Conservation (phyloP, 352 stramenopile genomes). For the Phytophthora pisi region DNA sequence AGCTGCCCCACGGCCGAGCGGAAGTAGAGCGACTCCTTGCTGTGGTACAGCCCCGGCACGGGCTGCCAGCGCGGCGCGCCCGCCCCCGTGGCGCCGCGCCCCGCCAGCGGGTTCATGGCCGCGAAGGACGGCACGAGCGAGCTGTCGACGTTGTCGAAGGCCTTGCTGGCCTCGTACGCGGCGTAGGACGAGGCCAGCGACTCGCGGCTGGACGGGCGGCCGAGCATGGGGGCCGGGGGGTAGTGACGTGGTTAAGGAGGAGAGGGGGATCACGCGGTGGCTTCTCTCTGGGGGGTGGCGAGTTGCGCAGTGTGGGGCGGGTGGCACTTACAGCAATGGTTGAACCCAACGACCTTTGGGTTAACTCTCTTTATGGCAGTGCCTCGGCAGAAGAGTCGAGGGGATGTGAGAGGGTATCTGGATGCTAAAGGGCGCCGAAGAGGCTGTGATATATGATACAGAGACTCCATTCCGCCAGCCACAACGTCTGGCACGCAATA, state of each 20-base stretch:
- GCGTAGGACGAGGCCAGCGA: conserved; percentile 31
- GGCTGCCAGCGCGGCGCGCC: conserved; percentile 68
- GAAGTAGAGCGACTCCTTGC: conserved; percentile 85
- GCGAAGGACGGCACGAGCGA: conserved; percentile 63
- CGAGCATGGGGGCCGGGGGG: conserved; percentile 6
- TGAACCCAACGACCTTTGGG: conserved; percentile 27
- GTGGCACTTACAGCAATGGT: too few species aligned
- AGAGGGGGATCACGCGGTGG: not conserved
- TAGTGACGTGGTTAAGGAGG: conserved; percentile 7
- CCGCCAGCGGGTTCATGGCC: conserved; percentile 68
- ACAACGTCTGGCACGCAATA: not conserved
- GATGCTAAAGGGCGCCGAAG: not conserved
- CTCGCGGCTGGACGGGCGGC: conserved; percentile 15
- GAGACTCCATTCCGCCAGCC: not conserved
- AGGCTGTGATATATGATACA: not conserved
- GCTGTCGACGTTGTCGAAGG: conserved; percentile 37
- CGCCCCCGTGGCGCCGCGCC: conserved; percentile 26
- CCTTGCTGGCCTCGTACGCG: conserved; percentile 30
- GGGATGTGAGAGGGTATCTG: not conserved
- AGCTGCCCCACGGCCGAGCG: conserved; percentile 62
- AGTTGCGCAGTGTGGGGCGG: conserved; percentile 19
- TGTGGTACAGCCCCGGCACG: conserved; percentile 74
- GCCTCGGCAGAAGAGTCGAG: not conserved
- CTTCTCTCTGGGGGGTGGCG: not conserved
- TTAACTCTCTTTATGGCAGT: conserved; percentile 15